Evolutionary conservation across 2,329 filamentous ascomycete genomes (phyloP).

Genomic region (Epichloe typhina): DNA sequence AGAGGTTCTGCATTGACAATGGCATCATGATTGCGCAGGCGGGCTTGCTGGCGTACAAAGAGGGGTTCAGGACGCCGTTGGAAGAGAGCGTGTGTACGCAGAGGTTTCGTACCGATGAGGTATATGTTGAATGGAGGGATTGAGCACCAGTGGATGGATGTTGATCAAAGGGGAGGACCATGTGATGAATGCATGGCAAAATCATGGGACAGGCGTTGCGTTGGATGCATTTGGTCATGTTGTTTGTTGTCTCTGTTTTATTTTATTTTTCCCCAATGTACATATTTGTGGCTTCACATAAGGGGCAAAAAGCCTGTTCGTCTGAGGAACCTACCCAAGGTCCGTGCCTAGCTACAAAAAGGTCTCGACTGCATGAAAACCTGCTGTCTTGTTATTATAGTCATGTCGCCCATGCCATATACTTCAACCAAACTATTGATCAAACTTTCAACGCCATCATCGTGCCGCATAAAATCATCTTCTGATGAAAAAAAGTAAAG

Average conservation of each 20-base stretch:
- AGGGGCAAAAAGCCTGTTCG: too few relatives aligned
- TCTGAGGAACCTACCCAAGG: too few relatives aligned
- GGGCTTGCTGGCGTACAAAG: constrained; percentile 71
- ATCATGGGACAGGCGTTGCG: background rate
- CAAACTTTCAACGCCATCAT: background rate
- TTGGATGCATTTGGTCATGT: background rate
- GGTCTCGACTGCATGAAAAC: too few relatives aligned
- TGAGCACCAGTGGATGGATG: constrained; percentile 13
- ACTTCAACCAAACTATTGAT: background rate
- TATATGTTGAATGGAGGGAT: constrained; percentile 67
- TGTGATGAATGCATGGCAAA: background rate
- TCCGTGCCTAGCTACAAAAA: too few relatives aligned
- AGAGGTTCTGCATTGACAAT: constrained; percentile 97
- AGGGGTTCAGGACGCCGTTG: constrained; percentile 63
- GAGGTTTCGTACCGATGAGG: constrained; percentile 70
- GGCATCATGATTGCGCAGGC: constrained; percentile 99
- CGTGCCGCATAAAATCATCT: background rate
- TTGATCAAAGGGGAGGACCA: background rate
- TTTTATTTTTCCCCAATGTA: background rate
- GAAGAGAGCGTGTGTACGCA: constrained; percentile 78
- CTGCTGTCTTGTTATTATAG: background rate
- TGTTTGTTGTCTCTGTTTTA: too few relatives aligned
- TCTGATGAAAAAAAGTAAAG: background rate
- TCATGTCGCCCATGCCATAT: background rate
- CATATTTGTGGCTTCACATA: background rate